Evolutionary conservation across 208 protist species (phyloP).

Genomic region (Trichomonas gallinae): DNA sequence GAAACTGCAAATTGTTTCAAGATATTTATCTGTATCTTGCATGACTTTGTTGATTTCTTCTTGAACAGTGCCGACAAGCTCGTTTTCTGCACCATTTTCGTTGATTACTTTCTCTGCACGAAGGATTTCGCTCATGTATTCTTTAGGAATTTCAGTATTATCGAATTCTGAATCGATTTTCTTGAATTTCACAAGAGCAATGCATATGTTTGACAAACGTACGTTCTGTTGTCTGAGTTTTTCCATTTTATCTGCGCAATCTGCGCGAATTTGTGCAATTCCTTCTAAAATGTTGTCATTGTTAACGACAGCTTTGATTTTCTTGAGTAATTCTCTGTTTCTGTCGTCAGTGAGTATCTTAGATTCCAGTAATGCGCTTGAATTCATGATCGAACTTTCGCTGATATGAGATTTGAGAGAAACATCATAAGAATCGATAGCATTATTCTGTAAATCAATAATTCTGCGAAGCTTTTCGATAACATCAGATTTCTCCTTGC

Average conservation of each 20-base stretch:
- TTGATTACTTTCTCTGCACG: neutral
- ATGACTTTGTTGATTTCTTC: neutral
- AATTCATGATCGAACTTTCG: neutral
- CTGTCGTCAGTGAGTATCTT: neutral
- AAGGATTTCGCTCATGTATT: neutral
- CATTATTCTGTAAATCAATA: neutral
- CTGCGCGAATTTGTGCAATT: neutral
- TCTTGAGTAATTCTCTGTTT: neutral
- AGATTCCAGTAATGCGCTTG: neutral
- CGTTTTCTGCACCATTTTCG: neutral
- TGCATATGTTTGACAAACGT: neutral
- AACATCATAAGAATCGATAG: neutral
- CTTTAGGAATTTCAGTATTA: neutral
- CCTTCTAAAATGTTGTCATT: neutral
- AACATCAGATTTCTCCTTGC: neutral
- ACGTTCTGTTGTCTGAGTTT: neutral
- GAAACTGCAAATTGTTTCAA: neutral
- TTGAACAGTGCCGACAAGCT: neutral
- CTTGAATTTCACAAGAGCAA: neutral
- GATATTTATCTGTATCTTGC: neutral
- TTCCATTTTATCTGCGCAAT: neutral
- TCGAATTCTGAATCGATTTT: neutral
- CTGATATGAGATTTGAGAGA: neutral
- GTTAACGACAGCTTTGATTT: neutral
- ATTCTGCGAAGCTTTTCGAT: neutral